These are phyloP conservation scores for Colletotrichum incanum DNA, from an alignment of 2,329 filamentous ascomycete genomes.

Conservation along the genomic window DNA sequence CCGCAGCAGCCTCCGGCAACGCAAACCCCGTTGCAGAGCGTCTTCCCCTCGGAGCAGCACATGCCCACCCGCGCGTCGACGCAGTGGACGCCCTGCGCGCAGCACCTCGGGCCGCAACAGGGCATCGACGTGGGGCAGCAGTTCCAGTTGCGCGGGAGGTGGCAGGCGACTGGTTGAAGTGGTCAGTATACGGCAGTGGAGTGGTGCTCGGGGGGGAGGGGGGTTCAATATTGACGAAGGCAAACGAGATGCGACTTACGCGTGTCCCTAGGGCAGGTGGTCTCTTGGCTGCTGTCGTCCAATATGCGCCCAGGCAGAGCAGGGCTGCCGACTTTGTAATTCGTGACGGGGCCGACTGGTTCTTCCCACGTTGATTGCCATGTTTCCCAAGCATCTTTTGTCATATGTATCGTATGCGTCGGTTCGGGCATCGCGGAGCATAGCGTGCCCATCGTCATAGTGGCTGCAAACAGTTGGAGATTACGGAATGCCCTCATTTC, in stretches of 20 bases:
- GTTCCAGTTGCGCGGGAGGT: constrained; percentile 41
- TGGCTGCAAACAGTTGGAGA: background rate
- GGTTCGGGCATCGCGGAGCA: background rate
- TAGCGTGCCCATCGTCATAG: background rate
- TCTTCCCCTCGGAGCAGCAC: constrained; percentile 26
- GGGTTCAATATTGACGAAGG: background rate
- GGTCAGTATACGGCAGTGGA: background rate
- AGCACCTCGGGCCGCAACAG: constrained; percentile 39
- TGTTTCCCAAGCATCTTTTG: too few relatives aligned
- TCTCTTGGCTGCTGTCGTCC: background rate
- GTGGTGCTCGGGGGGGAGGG: background rate
- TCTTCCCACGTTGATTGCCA: background rate
- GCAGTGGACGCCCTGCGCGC: constrained; percentile 20
- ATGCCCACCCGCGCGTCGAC: constrained; percentile 29
- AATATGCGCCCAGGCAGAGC: background rate
- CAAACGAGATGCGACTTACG: background rate
- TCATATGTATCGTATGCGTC: too few relatives aligned
- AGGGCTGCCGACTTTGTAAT: background rate
- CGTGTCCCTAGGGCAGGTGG: constrained; percentile 25
- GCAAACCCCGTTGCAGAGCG: constrained; percentile 25
- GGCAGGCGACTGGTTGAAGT: constrained; percentile 13
- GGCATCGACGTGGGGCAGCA: constrained; percentile 21
- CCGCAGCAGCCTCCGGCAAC: constrained; percentile 34
- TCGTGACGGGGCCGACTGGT: background rate
- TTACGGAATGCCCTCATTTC: background rate